Evolutionary conservation across 306 rosid genomes (phyloP), one percentile per base, ranked within the genome.

Genomic region (Sophora flavescens): DNA sequence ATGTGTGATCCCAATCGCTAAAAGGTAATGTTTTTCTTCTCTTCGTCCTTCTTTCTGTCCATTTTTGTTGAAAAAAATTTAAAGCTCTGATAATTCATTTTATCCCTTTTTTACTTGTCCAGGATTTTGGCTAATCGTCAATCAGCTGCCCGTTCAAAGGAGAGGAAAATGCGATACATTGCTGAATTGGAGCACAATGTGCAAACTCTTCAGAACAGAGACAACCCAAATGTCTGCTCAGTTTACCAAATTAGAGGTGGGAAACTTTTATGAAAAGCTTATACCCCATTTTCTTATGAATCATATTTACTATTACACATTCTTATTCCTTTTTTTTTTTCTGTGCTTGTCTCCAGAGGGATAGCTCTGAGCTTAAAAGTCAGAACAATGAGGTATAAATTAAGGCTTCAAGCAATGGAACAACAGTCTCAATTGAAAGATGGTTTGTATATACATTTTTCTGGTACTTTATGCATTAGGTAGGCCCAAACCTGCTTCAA

Each of bases 91-190:
- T 52, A 33, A 15, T 35, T 44, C 56, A 51, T 42, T 35, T 9
- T 42, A 6, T 15, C 16, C 36, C 8, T 9, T 18, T 6, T 74
- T 17, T 68, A 16, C 63, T 74, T n/a, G 14, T 62, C 33, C 81
- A 86, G 92, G 85, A 81, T 90, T 76, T 88, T 90, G 78, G 89
- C 96, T 62, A 90, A 90, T 83, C 92, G 96, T 48, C 96, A 81
- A 76, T 88, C 96, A 22, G 92, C 92, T 80, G 96, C 96, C 67
- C 91, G 96, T 9, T 90, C 91, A 35, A 90, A 85, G 81, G 92
- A 90, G 83, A 74, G 89, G 33, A 86, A 87, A 78, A 75, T 71
- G 70, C 86, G 75, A 14, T 88, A 90, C 84, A 83, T 88, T 59
- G 17, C 75, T 28, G 93, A 90, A 80, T 64, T 90, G 66, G 96